phyloP scores from a whole-genome alignment of 2,329 filamentous ascomycete species.

The Mycosphaerella sp. region DNA sequence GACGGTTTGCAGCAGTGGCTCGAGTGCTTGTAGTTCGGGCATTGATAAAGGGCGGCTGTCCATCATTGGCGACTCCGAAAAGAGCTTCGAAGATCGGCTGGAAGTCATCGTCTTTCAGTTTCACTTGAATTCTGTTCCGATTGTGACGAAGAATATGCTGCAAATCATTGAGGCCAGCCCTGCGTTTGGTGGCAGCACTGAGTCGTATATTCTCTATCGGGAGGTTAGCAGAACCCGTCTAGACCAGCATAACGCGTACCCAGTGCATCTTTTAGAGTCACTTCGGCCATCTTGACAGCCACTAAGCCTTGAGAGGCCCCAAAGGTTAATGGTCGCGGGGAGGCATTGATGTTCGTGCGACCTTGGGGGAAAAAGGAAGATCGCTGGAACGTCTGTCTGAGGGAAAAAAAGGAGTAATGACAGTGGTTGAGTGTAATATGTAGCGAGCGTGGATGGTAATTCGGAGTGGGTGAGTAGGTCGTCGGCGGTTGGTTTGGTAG shows the following conservation, averaged over 20 bases:
- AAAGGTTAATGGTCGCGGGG: conserved; percentile 6
- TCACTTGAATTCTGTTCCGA: conserved; percentile 37
- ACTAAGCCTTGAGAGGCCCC: not conserved
- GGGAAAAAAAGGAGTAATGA: too few species aligned
- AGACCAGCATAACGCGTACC: not conserved
- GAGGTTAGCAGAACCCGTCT: not conserved
- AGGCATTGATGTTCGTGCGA: conserved; percentile 1
- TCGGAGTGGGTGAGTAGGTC: too few species aligned
- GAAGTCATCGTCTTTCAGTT: conserved; percentile 68
- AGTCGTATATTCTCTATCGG: conserved; percentile 36
- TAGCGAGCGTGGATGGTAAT: too few species aligned
- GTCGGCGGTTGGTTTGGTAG: too few species aligned
- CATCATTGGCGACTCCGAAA: conserved; percentile 61
- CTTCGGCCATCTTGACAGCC: conserved; percentile 10
- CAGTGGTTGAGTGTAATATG: too few species aligned
- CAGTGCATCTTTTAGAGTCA: conserved; percentile 11
- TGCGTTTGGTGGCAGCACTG: conserved; percentile 42
- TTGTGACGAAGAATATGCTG: conserved; percentile 52
- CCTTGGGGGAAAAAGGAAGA: not conserved
- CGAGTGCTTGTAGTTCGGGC: conserved; percentile 42
- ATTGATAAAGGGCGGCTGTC: conserved; percentile 59
- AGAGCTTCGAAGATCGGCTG: conserved; percentile 74
- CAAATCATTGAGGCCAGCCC: conserved; percentile 49
- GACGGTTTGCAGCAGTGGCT: conserved; percentile 43
- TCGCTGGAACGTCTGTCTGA: too few species aligned